These are phyloP conservation scores for Corymbia calophylla DNA, from an alignment of 441 rosid genomes.

Conservation along the genomic window DNA sequence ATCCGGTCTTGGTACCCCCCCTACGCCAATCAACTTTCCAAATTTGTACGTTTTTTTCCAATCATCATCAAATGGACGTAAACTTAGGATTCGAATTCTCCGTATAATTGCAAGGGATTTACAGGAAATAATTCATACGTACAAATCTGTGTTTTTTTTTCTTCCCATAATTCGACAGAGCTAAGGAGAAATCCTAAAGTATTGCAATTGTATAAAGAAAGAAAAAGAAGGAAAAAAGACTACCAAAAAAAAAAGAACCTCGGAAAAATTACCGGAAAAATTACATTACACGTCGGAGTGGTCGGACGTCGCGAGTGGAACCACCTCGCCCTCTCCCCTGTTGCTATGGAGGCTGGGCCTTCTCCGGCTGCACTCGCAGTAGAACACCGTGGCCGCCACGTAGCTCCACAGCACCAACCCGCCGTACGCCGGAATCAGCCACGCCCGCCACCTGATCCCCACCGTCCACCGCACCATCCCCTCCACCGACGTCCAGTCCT, in stretches of 20 bases:
- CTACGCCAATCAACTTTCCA: neutral
- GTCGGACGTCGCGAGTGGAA: neutral
- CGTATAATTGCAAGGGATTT: neutral
- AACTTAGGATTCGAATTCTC: neutral
- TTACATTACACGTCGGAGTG: neutral
- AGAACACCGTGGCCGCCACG: conserved; percentile 45
- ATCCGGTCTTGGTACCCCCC: neutral
- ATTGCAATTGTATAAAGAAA: neutral
- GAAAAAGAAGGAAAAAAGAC: too few relatives aligned
- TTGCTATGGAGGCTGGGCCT: neutral
- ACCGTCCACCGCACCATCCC: conserved; percentile 29
- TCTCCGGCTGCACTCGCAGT: conserved; percentile 15
- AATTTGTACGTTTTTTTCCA: neutral
- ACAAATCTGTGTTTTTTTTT: neutral
- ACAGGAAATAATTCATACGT: neutral
- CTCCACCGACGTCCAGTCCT: conserved; percentile 8
- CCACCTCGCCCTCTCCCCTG: neutral
- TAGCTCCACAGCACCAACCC: conserved; percentile 45
- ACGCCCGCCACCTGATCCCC: conserved; percentile 20
- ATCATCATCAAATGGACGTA: neutral
- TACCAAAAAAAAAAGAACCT: too few relatives aligned
- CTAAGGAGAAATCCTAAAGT: neutral
- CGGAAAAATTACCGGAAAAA: neutral
- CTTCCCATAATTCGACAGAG: neutral
- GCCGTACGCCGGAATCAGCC: conserved; percentile 39